Base-by-base conservation (phyloP, 345 rosid species). In the Boechera stricta region DNA sequence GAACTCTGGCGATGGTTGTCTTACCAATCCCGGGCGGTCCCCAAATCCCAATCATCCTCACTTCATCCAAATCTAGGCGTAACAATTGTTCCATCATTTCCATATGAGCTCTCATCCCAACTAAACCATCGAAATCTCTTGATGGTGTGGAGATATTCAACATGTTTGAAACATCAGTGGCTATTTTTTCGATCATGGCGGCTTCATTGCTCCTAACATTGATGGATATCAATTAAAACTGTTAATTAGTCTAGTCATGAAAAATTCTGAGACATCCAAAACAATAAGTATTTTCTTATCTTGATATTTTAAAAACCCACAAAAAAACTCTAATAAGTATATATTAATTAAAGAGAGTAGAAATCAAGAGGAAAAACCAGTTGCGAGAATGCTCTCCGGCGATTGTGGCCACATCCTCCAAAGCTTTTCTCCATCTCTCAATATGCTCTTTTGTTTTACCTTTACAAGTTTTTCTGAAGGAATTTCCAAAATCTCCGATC, bases 31-130 rank as follows among this genome's bases (percentile, higher is more conserved):
- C n/a, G n/a, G n/a, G n/a, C n/a, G 7, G 52, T 0, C 52, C 52
- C 52, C 52, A 47, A n/a, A 47, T 47, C 7, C 52, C 52, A 5
- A 47, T 47, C 52, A 47, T 47, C 52, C 52, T 47, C n/a, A 47
- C 52, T 47, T 47, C 52, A 47, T 47, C 7, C 52, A n/a, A 47
- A 47, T 47, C 52, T n/a, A 47, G 52, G 1, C 8, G 0, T 47
- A 21, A 21, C 21, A 21, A 1, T 21, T 21, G 21, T 21, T 21
- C 21, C 21, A 21, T 21, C 21, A 1, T 21, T 21, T 21, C 21
- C 21, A 21, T 21, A 21, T 21, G 21, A 21, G 1, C 21, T 21
- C 21, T 21, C 21, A 21, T 21, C 21, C 21, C 21, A 21, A 21
- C 21, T 21, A 21, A 21, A 21, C 1, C 21, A 21, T 21, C 21